phyloP scores from a whole-genome alignment of 805 yeast species.

The Vanderwaltozyma verrucispora region DNA sequence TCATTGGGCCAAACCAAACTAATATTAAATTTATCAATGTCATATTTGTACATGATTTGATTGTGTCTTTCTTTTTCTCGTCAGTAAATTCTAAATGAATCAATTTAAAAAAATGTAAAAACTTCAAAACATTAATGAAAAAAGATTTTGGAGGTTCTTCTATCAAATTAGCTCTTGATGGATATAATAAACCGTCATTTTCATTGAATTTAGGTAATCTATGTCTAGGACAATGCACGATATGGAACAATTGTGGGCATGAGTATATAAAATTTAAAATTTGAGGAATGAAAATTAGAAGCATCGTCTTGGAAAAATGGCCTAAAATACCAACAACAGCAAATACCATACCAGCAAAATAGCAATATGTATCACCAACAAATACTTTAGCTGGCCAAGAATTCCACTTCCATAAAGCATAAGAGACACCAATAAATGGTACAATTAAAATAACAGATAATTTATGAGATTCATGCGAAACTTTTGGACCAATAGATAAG shows the following conservation, averaged over 20 bases:
- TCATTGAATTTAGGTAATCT: conserved; percentile 72
- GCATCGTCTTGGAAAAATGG: conserved; percentile 87
- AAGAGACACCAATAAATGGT: conserved; percentile 80
- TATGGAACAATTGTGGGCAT: conserved; percentile 77
- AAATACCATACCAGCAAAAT: conserved; percentile 97
- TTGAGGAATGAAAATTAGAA: conserved; percentile 83
- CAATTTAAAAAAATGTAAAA: conserved; percentile 41
- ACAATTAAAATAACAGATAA: conserved; percentile 69
- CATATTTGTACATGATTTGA: conserved; percentile 55
- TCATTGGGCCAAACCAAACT: conserved; percentile 83
- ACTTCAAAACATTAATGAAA: conserved; percentile 29
- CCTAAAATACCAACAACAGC: conserved; percentile 95
- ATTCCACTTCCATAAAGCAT: conserved; percentile 66
- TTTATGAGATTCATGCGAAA: conserved; percentile 72
- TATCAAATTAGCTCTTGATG: conserved; percentile 46
- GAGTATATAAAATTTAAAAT: conserved; percentile 83
- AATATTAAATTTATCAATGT: conserved; percentile 76
- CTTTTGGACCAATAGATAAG: conserved; percentile 38
- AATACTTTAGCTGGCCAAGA: conserved; percentile 90
- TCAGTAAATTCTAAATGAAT: conserved; percentile 34
- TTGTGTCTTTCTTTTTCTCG: conserved; percentile 15
- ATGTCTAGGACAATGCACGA: conserved; percentile 94
- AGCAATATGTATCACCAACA: conserved; percentile 97
- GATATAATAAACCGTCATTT: conserved; percentile 62
- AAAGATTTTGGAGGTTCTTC: conserved; percentile 27